These are phyloP conservation scores for Candida silvicultrix DNA, from an alignment of 805 yeast species.

Conservation along the genomic window DNA sequence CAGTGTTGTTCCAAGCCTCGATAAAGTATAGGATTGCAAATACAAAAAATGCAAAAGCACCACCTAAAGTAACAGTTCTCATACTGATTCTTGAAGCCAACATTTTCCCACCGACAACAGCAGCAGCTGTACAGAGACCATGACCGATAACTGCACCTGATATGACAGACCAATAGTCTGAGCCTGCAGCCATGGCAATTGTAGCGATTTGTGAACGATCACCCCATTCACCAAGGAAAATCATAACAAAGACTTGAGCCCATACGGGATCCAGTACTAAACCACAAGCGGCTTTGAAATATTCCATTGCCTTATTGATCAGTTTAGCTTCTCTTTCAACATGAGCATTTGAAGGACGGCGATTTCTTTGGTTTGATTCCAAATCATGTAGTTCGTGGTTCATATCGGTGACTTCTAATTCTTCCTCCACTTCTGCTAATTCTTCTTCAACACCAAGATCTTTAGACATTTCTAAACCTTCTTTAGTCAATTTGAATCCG, in stretches of 20 bases:
- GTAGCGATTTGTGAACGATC: conserved; percentile 98
- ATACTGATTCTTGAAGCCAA: conserved; percentile 85
- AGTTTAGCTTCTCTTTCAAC: conserved; percentile 6
- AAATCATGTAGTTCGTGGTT: conserved; percentile 42
- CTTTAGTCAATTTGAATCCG: conserved; percentile 69
- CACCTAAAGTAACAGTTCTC: conserved; percentile 89
- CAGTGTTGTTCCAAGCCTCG: conserved; percentile 39
- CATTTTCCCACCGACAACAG: conserved; percentile 90
- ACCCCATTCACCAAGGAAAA: conserved; percentile 98
- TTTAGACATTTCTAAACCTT: conserved; percentile 78
- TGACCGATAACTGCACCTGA: conserved; percentile 90
- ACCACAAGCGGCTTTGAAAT: conserved; percentile 48
- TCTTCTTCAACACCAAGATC: conserved; percentile 90
- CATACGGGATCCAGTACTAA: conserved; percentile 79
- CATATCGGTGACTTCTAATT: conserved; percentile 61
- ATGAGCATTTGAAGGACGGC: conserved; percentile 5
- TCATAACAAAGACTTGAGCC: conserved; percentile 93
- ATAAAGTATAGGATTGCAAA: conserved; percentile 77
- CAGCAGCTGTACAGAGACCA: conserved; percentile 77
- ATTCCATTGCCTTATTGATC: conserved; percentile 20
- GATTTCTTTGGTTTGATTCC: conserved; percentile 35
- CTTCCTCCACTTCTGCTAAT: conserved; percentile 94
- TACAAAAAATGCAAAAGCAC: conserved; percentile 78
- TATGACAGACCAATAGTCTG: conserved; percentile 84
- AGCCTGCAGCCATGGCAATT: conserved; percentile 97